Evolutionary conservation across 2,329 filamentous ascomycete species (phyloP).

Genomic region (Xylariaceae sp.): DNA sequence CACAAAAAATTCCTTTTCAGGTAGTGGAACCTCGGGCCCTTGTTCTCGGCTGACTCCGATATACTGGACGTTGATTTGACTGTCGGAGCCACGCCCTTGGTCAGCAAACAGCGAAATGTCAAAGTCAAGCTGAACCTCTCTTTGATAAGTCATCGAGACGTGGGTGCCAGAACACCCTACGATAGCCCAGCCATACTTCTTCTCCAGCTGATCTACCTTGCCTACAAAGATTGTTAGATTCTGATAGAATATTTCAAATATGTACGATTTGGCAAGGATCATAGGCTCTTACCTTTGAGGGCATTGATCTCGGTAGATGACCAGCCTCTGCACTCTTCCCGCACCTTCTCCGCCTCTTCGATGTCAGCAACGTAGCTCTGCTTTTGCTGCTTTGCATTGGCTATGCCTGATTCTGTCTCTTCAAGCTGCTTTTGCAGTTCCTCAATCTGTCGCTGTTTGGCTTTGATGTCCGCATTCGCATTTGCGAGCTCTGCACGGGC

Average conservation of each 20-base stretch:
- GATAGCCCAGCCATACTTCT: constrained; percentile 67
- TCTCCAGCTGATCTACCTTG: constrained; percentile 62
- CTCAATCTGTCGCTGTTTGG: constrained; percentile 64
- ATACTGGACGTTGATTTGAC: constrained; percentile 66
- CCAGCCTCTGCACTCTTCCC: constrained; percentile 88
- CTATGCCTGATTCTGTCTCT: constrained; percentile 62
- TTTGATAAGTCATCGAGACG: constrained; percentile 70
- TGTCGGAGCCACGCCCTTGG: constrained; percentile 36
- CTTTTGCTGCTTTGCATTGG: constrained; percentile 62
- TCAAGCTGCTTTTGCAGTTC: constrained; percentile 63
- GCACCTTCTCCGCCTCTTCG: constrained; percentile 73
- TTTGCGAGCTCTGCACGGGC: constrained; percentile 65
- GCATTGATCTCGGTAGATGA: constrained; percentile 73
- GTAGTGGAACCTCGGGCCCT: constrained; percentile 53
- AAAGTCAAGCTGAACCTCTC: constrained; percentile 70
- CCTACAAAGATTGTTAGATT: constrained; percentile 46
- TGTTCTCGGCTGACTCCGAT: constrained; percentile 55
- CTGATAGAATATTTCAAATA: neutral
- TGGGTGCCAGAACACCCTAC: constrained; percentile 57
- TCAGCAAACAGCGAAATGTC: constrained; percentile 57
- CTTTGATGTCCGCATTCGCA: constrained; percentile 64
- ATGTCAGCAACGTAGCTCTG: constrained; percentile 69
- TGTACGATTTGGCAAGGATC: too few relatives aligned
- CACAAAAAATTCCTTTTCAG: constrained; percentile 71
- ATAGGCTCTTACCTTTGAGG: constrained; percentile 66